Evolutionary conservation across 805 yeast genomes (phyloP).

Genomic region (Candida verbasci): DNA sequence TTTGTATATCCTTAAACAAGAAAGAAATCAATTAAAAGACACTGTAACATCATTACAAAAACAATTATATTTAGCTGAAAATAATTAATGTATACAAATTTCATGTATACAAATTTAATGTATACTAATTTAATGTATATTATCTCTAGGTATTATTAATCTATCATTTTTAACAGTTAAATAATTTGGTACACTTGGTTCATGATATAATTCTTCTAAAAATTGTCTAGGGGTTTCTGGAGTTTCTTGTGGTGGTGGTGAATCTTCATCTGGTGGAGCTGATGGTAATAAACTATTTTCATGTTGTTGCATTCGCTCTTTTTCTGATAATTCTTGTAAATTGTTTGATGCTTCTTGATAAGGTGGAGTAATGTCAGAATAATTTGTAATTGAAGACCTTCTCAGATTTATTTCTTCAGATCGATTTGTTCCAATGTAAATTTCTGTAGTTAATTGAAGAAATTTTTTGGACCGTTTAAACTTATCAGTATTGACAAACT

Average conservation of each 20-base stretch:
- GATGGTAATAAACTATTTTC: conserved; percentile 66
- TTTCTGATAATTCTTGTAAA: conserved; percentile 42
- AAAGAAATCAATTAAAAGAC: conserved; percentile 72
- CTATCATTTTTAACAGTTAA: conserved; percentile 23
- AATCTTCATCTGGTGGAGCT: conserved; percentile 25
- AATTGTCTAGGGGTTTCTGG: background rate
- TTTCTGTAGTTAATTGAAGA: conserved; percentile 74
- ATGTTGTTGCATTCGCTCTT: conserved; percentile 47
- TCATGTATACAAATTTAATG: no score
- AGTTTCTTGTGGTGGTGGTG: conserved; percentile 2
- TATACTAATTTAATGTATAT: conserved; percentile 1
- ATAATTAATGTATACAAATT: conserved; percentile 5
- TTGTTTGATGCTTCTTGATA: conserved; percentile 17
- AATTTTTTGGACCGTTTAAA: conserved; percentile 73
- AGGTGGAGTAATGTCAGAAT: conserved; percentile 20
- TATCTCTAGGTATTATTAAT: conserved; percentile 12
- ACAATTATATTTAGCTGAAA: conserved; percentile 34
- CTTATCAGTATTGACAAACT: conserved; percentile 73
- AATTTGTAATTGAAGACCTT: conserved; percentile 2
- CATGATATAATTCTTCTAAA: conserved; percentile 11
- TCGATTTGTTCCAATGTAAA: conserved; percentile 76
- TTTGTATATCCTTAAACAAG: conserved; percentile 73
- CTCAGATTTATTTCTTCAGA: conserved; percentile 17
- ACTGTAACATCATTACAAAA: conserved; percentile 57
- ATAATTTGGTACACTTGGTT: conserved; percentile 36